Base-by-base conservation (phyloP, 2,329 filamentous ascomycete genomes). In the Xylariales sp. region DNA sequence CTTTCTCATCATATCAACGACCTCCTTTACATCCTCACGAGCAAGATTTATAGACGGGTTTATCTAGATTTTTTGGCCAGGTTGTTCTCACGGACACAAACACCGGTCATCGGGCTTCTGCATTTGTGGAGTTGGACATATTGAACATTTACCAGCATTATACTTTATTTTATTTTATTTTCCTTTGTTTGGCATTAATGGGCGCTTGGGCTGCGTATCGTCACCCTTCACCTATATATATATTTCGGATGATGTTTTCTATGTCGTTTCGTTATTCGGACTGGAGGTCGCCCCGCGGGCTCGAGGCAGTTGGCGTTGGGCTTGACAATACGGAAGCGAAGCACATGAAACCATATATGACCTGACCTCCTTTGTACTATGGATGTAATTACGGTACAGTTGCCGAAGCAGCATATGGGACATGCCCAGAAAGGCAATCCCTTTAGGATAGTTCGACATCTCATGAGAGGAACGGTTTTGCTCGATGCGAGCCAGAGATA, bases 1-100 rank as follows among this genome's bases (percentile, higher is more conserved):
- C 28, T 41, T 12, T 49, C 23, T 43, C 52, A 32, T 14, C 10
- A 55, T n/a, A 64, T 52, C 50, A n/a, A 64, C 50, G 23, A 16
- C 18, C 18, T 36, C 16, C 52, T 54, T 65, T 39, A 45, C 28
- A 64, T 67, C 32, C 45, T 54, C 36, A 57, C 43, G 45, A 64
- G 41, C 68, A 57, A 67, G 12, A 52, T 53, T 8, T 57, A 55
- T 52, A 56, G 45, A 61, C 49, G n/a, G 54, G 30, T 30, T 36
- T 55, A 61, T 49, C 54, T 62, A 57, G 57, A 61, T 54, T 52
- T 36, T 60, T 60, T 53, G 68, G 52, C 63, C 36, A 60, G 59
- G 66, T 62, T 45, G 54, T 70, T 53, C 68, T 70, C 68, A 34
- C 68, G 68, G 60, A 66, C 55, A 60, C 16, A n/a, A 56, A 59